Evolutionary conservation across 2,329 filamentous ascomycete genomes (phyloP), one percentile per base, ranked within the genome.

Genomic region (Zymoseptoria pseudotritici): DNA sequence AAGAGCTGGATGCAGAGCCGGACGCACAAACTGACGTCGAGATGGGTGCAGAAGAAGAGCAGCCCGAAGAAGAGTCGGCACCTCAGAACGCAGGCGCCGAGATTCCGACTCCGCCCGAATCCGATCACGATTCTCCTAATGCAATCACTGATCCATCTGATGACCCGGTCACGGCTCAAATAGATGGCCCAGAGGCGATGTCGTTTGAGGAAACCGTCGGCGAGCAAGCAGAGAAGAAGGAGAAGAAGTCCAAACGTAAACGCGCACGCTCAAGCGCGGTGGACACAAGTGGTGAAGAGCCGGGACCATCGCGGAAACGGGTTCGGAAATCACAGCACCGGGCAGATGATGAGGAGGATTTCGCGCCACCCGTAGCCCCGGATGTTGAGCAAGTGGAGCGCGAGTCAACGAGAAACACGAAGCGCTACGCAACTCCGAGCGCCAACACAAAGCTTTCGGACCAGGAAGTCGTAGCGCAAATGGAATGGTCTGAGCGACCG

Each of bases 331-430:
- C 60, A n/a, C 55, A 58, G 21, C 58, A 59, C 52, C 58, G 17
- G 22, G 58, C 55, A 2, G 58, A 66, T 42, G 65, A 63, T 50
- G 61, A 60, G 10, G 60, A 61, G 21, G 65, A 65, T 10, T 63
- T 61, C 49, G 19, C 52, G 9, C 11, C 26, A 20, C 7, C 31
- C 4, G 9, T n/a, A 24, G 52, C 11, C 22, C 10, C 22, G 9
- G 52, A 53, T 10, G 17, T 6, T 31, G 8, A n/a, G 26, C 17
- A 17, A 24, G 52, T 10, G 8, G 52, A 53, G 2, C 5, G 17
- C 13, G 36, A 17, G 13, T 46, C 36, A 5, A 46, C 36, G 36
- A 46, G 17, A 46, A n/a, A n/a, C 13, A 46, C 36, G 36, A 42
- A 42, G 7, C 36, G 36, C 36, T 3, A 42, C 17, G 4, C 17